Percentiles rank a stretch among this genome's conserved stretches.
These are phyloP conservation scores for Blumeriella jaapii DNA, from an alignment of 2,329 filamentous ascomycete genomes.

Conservation along the genomic window DNA sequence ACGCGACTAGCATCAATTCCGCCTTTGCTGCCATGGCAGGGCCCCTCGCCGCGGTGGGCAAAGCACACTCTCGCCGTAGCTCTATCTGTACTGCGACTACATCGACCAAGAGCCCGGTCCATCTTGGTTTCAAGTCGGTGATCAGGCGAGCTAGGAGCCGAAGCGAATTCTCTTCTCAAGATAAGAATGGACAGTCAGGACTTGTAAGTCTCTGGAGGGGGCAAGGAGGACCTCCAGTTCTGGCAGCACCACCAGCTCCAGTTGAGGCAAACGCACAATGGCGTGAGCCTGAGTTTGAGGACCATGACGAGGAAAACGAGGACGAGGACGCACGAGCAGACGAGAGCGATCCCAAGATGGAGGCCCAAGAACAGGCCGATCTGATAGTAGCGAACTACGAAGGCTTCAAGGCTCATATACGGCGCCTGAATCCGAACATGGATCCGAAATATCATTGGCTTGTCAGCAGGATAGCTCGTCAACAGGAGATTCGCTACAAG, in stretches of 20 bases:
- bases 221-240: conserved; percentile 46
- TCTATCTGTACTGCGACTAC: conserved; percentile 42
- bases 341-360: conserved; percentile 49
- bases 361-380: conserved; percentile 50
- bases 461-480: conserved; percentile 70
- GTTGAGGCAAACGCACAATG: conserved; percentile 16
- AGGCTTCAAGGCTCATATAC: conserved; percentile 67
- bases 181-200: conserved; percentile 28
- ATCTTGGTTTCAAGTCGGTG: conserved; percentile 30
- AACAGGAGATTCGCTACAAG: conserved; percentile 72
- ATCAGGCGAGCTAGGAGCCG: conserved; percentile 42
- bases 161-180: conserved; percentile 38
- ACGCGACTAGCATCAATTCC: conserved; percentile 45
- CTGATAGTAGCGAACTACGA: conserved; percentile 58
- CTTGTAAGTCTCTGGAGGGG: conserved; percentile 43
- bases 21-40: conserved; percentile 44
- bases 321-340: conserved; percentile 53
- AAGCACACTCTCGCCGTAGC: conserved; percentile 44
- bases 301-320: conserved; percentile 39
- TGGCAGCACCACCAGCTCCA: conserved; percentile 36
- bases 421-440: conserved; percentile 63
- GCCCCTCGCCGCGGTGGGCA: conserved; percentile 41
- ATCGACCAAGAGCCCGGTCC: conserved; percentile 37
- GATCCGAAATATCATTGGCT: conserved; percentile 47
- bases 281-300: conserved; percentile 27